Conservation (phyloP, 345 rosid genomes). For the Camelina laxa region DNA sequence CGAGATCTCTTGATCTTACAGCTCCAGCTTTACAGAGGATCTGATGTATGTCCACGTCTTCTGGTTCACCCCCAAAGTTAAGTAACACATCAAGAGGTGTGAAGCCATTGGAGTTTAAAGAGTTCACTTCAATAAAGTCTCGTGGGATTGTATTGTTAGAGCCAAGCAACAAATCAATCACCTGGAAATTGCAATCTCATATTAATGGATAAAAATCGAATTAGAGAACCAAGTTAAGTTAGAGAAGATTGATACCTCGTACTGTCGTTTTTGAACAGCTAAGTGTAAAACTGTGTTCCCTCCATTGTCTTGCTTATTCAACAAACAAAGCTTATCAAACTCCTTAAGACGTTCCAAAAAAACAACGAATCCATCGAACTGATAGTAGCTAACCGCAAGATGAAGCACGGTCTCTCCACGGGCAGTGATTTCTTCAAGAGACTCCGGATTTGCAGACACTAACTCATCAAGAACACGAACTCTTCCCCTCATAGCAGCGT, state of each 20-base stretch:
- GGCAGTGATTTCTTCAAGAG: slow-evolving; percentile 38
- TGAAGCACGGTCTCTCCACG: slow-evolving; percentile 48
- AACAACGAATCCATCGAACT: slow-evolving; percentile 43
- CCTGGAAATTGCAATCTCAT: slow-evolving; percentile 17
- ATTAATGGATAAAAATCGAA: background rate
- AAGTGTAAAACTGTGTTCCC: slow-evolving; percentile 49
- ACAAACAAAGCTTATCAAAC: slow-evolving; percentile 33
- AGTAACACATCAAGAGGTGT: slow-evolving; percentile 42
- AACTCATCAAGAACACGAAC: slow-evolving; percentile 38
- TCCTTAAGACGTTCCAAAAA: slow-evolving; percentile 40
- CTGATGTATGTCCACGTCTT: slow-evolving; percentile 32
- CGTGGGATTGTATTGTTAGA: slow-evolving; percentile 13
- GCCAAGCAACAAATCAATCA: slow-evolving; percentile 36
- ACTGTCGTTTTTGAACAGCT: slow-evolving; percentile 43
- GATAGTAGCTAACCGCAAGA: slow-evolving; percentile 44
- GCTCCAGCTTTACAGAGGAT: slow-evolving; percentile 42
- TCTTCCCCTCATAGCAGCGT: slow-evolving; percentile 45
- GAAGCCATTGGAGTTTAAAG: slow-evolving; percentile 40
- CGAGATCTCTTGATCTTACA: slow-evolving; percentile 19
- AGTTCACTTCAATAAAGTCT: slow-evolving; percentile 35
- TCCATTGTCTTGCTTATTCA: slow-evolving; percentile 38
- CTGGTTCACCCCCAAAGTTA: slow-evolving; percentile 38
- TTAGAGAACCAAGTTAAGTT: background rate
- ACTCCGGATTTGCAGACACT: slow-evolving; percentile 42
- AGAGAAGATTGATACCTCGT: slow-evolving; percentile 37